phyloP scores from a whole-genome alignment of 2,329 filamentous ascomycete genomes.

The Arthrobotrys entomopaga region DNA sequence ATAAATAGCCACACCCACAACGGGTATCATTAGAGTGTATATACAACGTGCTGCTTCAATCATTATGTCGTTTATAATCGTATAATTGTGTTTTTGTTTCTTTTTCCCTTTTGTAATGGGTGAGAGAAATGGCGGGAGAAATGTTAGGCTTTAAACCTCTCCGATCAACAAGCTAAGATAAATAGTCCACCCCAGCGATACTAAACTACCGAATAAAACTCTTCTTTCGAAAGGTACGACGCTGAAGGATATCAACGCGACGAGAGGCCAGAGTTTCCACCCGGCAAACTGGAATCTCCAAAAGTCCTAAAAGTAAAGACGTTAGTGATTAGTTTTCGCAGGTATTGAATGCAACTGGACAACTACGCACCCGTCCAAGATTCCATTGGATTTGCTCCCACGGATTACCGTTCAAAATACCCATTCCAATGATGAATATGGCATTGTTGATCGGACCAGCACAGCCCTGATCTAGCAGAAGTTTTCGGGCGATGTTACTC shows the following conservation, averaged over 20 bases:
- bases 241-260: conserved; percentile 67
- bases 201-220: conserved; percentile 66
- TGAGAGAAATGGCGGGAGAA: not conserved
- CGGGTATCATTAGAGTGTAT: conserved; percentile 32
- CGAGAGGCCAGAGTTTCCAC: conserved; percentile 68
- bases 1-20: not conserved
- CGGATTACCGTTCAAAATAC: conserved; percentile 63
- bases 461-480: conserved; percentile 70
- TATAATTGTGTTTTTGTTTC: not conserved
- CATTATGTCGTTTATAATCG: conserved; percentile 18
- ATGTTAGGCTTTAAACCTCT: conserved; percentile 21
- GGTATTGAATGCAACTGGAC: no score
- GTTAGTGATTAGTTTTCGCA: no score
- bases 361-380: conserved; percentile 60
- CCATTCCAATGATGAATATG: conserved; percentile 69
- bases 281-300: conserved; percentile 64
- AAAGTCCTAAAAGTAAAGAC: conserved; percentile 18
- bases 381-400: conserved; percentile 60
- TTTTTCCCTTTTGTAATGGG: no score
- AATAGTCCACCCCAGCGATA: conserved; percentile 67
- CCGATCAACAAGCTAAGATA: conserved; percentile 66
- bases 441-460: conserved; percentile 69
- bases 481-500: conserved; percentile 67
- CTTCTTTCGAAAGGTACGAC: conserved; percentile 66
- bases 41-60: conserved; percentile 18